Conservation (phyloP, 352 stramenopile species). For the Phytopythium cucurbitacearum region DNA sequence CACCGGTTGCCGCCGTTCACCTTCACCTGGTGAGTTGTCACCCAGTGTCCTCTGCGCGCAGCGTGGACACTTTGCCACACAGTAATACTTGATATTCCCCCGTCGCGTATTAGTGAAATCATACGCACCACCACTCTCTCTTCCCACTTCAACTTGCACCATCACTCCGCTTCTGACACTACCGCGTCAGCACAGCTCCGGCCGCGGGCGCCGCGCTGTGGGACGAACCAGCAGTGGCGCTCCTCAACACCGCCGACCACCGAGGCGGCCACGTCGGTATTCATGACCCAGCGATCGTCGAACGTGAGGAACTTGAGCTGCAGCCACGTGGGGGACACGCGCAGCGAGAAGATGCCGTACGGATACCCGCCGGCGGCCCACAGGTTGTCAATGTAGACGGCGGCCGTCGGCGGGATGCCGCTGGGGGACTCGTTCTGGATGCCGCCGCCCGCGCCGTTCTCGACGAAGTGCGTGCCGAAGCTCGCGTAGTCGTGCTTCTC, state of each 20-base stretch:
- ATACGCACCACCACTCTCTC: not conserved
- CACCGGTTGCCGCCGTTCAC: conserved; percentile 13
- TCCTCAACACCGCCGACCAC: conserved; percentile 46
- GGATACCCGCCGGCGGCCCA: conserved; percentile 59
- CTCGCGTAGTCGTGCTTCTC: conserved; percentile 69
- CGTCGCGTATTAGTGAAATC: no score
- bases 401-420: conserved; percentile 51
- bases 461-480: conserved; percentile 71
- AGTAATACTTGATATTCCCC: no score
- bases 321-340: conserved; percentile 55
- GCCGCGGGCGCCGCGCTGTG: conserved; percentile 26
- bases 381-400: conserved; percentile 59
- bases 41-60: no score
- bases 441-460: conserved; percentile 69
- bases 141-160: not conserved
- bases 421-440: conserved; percentile 72
- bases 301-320: conserved; percentile 60
- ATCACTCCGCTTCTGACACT: conserved; percentile 3
- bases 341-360: conserved; percentile 71
- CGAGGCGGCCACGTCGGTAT: conserved; percentile 38
- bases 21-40: conserved; percentile 25
- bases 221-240: conserved; percentile 72
- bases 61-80: no score
- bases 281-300: conserved; percentile 56
- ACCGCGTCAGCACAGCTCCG: conserved; percentile 32